phyloP scores from a whole-genome alignment of 139 green algal genomes.

The Picochlorum sp. region DNA sequence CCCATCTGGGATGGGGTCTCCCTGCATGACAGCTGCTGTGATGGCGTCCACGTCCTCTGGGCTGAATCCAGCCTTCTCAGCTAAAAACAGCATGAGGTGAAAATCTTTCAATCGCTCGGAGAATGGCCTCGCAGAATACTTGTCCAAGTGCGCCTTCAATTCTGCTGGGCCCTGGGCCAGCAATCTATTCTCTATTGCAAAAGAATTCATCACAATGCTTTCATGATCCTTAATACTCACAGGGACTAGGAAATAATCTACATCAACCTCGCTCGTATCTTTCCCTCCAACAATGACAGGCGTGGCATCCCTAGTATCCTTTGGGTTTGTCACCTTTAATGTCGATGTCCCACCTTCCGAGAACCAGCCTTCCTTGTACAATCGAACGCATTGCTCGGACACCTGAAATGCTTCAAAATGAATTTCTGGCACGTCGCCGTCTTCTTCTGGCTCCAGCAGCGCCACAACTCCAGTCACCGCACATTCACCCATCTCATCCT shows the following conservation, averaged over 20 bases:
- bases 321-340: slow-evolving; percentile 35
- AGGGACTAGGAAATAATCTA: slow-evolving; percentile 92
- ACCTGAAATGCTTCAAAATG: slow-evolving; percentile 90
- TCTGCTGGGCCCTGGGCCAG: slow-evolving; percentile 59
- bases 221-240: slow-evolving; percentile 87
- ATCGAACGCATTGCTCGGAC: slow-evolving; percentile 64
- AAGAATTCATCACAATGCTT: slow-evolving; percentile 55
- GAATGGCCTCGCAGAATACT: slow-evolving; percentile 44
- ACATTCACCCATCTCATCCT: slow-evolving; percentile 62
- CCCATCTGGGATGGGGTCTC: slow-evolving; percentile 62
- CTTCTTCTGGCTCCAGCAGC: slow-evolving; percentile 28
- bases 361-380: slow-evolving; percentile 78
- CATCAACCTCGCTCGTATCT: slow-evolving; percentile 85
- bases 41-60: slow-evolving; percentile 65
- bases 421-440: slow-evolving; percentile 37
- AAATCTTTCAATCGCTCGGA: slow-evolving; percentile 76
- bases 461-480: slow-evolving; percentile 82
- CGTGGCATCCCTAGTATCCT: slow-evolving; percentile 51
- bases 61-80: slow-evolving; percentile 73
- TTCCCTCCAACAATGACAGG: slow-evolving; percentile 79
- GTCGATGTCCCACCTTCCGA: slow-evolving; percentile 15
- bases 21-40: slow-evolving; percentile 48
- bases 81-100: slow-evolving; percentile 92
- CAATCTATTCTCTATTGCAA: slow-evolving; percentile 93
- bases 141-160: slow-evolving; percentile 69